phyloP scores from a whole-genome alignment of 2,329 filamentous ascomycete species.

The Juglanconis oblonga region DNA sequence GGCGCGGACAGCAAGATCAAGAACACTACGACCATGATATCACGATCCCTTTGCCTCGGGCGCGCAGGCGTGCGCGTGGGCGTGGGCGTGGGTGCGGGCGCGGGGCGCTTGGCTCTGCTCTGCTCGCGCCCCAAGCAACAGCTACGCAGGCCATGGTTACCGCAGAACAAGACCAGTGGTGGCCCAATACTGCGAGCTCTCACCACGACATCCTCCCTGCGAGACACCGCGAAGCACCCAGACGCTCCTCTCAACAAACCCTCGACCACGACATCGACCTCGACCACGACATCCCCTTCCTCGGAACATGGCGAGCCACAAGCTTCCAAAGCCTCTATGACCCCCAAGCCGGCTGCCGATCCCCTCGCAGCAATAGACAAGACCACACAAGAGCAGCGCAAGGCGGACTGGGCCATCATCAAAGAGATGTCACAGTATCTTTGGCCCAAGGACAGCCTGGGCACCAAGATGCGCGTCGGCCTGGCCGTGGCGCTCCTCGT shows the following conservation, averaged over 20 bases:
- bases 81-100: not conserved
- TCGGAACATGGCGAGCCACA: not conserved
- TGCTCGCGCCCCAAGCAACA: constrained; percentile 8
- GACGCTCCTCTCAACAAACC: not conserved
- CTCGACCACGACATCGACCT: not conserved
- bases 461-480: constrained; percentile 80
- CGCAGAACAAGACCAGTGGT: not conserved
- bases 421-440: constrained; percentile 95
- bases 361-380: constrained; percentile 64
- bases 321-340: not conserved
- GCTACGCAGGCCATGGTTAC: constrained; percentile 1
- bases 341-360: constrained; percentile 33
- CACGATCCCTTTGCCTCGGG: constrained; percentile 6
- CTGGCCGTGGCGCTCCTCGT: constrained; percentile 81
- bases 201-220: constrained; percentile 5
- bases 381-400: constrained; percentile 82
- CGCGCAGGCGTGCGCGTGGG: not conserved
- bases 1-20: not conserved
- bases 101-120: constrained; percentile 2
- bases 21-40: constrained; percentile 5
- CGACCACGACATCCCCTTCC: not conserved
- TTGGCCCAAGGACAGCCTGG: constrained; percentile 87
- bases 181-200: constrained; percentile 3
- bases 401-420: constrained; percentile 98
- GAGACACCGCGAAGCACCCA: constrained; percentile 3